Evolutionary conservation across 1,284 basidiomycete genomes (phyloP), one percentile per base, ranked within the genome.

Genomic region (Vanrija sp.): DNA sequence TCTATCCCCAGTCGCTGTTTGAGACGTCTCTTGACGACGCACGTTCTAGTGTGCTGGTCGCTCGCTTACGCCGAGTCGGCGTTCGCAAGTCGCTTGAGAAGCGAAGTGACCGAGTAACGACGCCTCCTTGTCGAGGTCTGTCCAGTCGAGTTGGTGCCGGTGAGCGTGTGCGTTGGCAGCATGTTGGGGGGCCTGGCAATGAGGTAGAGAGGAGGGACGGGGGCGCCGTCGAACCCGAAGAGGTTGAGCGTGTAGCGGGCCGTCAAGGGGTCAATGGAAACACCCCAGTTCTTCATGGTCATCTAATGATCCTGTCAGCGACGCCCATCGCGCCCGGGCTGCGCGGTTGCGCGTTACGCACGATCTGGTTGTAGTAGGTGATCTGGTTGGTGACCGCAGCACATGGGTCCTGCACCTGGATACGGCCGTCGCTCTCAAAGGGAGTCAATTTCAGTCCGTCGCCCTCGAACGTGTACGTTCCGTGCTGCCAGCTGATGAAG

Each of bases 331-430:
- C 19, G 38, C 19, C n/a, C 4, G 8, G 15, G 5, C 25, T 1
- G 20, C 20, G 16, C 27, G 10, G 10, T 27, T 20, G 44, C 24
- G 42, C 22, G 23, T 9, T 38, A 64, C 68, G 50, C 39, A 68
- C 51, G 10, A 5, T 59, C 46, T 83, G 85, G 60, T 81, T 67
- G 81, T 90, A 94, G 53, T 79, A 76, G 66, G 90, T 85, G 66
- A 94, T 82, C 69, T 91, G 85, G 72, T 91, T 89, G 24, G 90
- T 90, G 6, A 82, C 78, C 4, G 89, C 87, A 1, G 86, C 87
- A 68, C 93, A 97, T 0, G 89, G 85, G 63, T 93, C 86, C 78
- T 97, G 90, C 45, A 95, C 82, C 77, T 93, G 90, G 71, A 94
- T 89, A 75, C 83, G 89, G 15, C 92, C 92, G 70, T 96, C 92